These are phyloP conservation scores for Fusarium heterosporum DNA, from an alignment of 2,329 filamentous ascomycete species.

Conservation along the genomic window DNA sequence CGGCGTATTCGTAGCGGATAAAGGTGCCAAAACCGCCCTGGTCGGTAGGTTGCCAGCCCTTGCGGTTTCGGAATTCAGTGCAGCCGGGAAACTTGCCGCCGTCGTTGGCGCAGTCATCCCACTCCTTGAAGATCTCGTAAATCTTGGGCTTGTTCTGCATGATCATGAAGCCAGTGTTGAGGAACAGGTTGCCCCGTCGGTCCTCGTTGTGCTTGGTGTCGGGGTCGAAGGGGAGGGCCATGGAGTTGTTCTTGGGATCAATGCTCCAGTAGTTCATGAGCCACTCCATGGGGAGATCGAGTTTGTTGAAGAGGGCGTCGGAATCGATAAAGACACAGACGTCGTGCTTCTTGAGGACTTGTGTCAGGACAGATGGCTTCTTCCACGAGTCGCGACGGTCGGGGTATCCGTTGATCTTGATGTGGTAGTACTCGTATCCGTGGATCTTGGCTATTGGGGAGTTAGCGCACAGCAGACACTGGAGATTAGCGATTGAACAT, in stretches of 20 bases:
- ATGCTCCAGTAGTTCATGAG: conserved; percentile 61
- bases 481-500: conserved; percentile 3
- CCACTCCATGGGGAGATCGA: conserved; percentile 46
- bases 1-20: conserved; percentile 56
- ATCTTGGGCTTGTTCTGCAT: conserved; percentile 63
- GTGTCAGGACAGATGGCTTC: conserved; percentile 57
- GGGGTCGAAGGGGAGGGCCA: conserved; percentile 58
- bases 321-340: conserved; percentile 59
- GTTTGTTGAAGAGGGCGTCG: conserved; percentile 56
- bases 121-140: conserved; percentile 61
- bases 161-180: conserved; percentile 67
- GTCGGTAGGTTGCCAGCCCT: conserved; percentile 54
- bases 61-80: conserved; percentile 52
- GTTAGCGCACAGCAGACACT: conserved; percentile 33
- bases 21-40: conserved; percentile 59
- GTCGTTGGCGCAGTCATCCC: conserved; percentile 58
- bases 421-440: conserved; percentile 60
- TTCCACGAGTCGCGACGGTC: conserved; percentile 60
- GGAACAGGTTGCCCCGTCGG: conserved; percentile 55
- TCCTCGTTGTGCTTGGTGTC: conserved; percentile 54
- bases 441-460: conserved; percentile 55
- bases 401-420: conserved; percentile 52
- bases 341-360: conserved; percentile 57
- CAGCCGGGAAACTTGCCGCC: conserved; percentile 54
- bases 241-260: conserved; percentile 53